phyloP scores from a whole-genome alignment of 202 grass and related monocot genomes.

The Tripidium arundinaceum region DNA sequence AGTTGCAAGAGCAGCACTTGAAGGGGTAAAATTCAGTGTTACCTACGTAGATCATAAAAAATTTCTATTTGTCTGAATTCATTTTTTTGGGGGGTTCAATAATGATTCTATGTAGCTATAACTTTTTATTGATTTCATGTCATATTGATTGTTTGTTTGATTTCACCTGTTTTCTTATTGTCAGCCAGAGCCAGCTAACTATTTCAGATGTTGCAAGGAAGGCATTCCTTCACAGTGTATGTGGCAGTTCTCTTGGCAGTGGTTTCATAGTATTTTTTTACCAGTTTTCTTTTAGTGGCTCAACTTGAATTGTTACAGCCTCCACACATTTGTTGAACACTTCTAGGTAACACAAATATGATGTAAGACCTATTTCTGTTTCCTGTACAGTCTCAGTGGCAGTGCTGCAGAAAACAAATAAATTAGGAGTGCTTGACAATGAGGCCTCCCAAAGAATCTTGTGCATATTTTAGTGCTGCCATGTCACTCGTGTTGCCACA shows the following conservation, averaged over 20 bases:
- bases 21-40: slow-evolving; percentile 63
- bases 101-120: background rate
- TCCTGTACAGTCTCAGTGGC: background rate
- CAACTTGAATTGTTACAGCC: slow-evolving; percentile 8
- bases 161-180: slow-evolving; percentile 40
- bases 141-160: slow-evolving; percentile 24
- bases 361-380: background rate
- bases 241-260: slow-evolving; percentile 33
- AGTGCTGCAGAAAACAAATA: slow-evolving; percentile 4
- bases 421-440: background rate
- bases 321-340: slow-evolving; percentile 14
- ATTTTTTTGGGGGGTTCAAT: background rate
- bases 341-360: slow-evolving; percentile 5
- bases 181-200: slow-evolving; percentile 92
- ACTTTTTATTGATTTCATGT: slow-evolving; percentile 7
- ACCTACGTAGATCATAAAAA: background rate
- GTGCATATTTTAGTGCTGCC: slow-evolving; percentile 10
- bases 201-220: slow-evolving; percentile 99
- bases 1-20: slow-evolving; percentile 93
- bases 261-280: background rate
- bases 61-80: background rate
- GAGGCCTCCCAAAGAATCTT: slow-evolving; percentile 6
- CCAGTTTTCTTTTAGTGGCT: background rate
- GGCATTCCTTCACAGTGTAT: slow-evolving; percentile 97
- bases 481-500: slow-evolving; percentile 3